Evolutionary conservation across 2,329 filamentous ascomycete genomes (phyloP), one percentile per base, ranked within the genome.

Genomic region (Niveomyces coronatus): DNA sequence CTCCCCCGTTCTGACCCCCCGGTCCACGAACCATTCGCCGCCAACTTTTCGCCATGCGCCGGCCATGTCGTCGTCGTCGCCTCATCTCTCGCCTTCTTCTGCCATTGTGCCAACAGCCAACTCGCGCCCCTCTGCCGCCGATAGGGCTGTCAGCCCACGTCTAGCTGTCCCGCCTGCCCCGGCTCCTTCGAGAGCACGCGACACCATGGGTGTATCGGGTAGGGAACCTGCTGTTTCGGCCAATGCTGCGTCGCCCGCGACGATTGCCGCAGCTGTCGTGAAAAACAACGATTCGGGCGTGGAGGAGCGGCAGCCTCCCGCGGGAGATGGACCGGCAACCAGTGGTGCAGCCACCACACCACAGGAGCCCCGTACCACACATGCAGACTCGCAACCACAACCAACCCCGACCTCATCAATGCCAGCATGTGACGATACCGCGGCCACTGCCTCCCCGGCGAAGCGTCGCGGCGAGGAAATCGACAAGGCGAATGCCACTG

Each of bases 41-140:
- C 36, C 35, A 4, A 10, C 40, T 23, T 39, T 42, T 39, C 40
- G 40, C 26, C 36, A 42, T 42, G 40, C 36, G 17, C 35, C 40
- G 4, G 31, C 31, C 10, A 28, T 23, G 28, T 42, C 34, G 22
- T 24, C 13, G 19, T 26, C 35, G 15, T 33, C 31, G 28, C 40
- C 26, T 33, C 31, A 19, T 27, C 31, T 18, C 14, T 39, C 37
- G 17, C 37, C 37, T 19, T 24, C 14, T 9, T 32, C 31, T 30
- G 30, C 30, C 22, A n/a, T 14, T 18, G 15, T 18, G 23, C 6
- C 27, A 8, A n/a, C 37, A 11, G 10, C 32, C 10, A 3, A 15
- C 11, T 13, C 31, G 9, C 15, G n/a, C 19, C 13, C 30, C 9
- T 15, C 30, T 31, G 16, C 4, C 30, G 30, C 30, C 30, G 16